Conservation (phyloP, 1,284 basidiomycete genomes). For the Heterobasidion occidentale region DNA sequence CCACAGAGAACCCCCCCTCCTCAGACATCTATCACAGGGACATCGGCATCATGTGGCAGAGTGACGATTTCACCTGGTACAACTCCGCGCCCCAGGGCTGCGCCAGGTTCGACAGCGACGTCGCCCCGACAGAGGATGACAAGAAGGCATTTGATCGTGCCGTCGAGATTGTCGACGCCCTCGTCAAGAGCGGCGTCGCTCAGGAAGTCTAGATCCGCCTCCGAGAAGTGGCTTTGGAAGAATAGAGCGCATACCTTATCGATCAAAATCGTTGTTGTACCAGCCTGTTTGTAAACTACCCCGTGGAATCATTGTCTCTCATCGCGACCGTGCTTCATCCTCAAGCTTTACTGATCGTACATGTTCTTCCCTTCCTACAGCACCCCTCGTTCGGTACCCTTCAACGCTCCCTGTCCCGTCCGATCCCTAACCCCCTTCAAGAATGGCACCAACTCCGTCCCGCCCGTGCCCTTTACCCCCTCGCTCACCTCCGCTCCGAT, state of each 20-base stretch:
- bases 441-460: slow-evolving; percentile 7
- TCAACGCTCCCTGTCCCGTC: slow-evolving; percentile 1
- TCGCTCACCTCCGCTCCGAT: background rate
- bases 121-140: slow-evolving; percentile 48
- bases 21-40: slow-evolving; percentile 66
- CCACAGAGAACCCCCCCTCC: slow-evolving; percentile 51
- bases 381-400: too few species aligned
- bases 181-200: slow-evolving; percentile 31
- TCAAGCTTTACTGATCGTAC: too few species aligned
- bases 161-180: slow-evolving; percentile 51
- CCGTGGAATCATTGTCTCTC: too few species aligned
- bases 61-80: slow-evolving; percentile 48
- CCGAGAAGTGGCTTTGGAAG: background rate
- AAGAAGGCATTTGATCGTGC: slow-evolving; percentile 60
- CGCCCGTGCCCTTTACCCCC: slow-evolving; percentile 6
- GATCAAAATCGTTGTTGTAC: too few species aligned
- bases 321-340: too few species aligned
- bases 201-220: background rate
- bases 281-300: too few species aligned
- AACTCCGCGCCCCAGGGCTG: slow-evolving; percentile 60
- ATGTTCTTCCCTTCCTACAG: too few species aligned
- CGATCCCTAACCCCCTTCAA: slow-evolving; percentile 8
- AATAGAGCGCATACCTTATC: background rate
- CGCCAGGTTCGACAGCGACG: slow-evolving; percentile 37
- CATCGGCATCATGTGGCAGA: slow-evolving; percentile 56